Conservation (phyloP, 2,329 filamentous ascomycete species). For the Phoma sp. region DNA sequence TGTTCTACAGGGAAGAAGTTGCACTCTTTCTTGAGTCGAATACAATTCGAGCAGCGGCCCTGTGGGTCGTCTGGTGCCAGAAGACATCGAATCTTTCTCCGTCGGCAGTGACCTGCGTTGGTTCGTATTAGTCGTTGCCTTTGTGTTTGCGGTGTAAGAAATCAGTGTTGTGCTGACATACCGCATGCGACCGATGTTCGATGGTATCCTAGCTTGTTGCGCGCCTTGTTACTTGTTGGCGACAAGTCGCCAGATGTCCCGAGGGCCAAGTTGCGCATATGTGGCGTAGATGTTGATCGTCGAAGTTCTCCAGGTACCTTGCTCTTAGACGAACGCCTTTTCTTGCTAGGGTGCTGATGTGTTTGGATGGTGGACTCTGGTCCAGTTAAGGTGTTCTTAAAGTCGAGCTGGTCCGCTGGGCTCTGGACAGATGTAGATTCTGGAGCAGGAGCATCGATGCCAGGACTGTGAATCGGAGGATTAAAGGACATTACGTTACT, state of each 20-base stretch:
- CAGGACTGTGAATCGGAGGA: slow-evolving; percentile 37
- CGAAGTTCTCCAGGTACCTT: slow-evolving; percentile 51
- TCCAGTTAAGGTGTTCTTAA: slow-evolving; percentile 27
- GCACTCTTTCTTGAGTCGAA: slow-evolving; percentile 92
- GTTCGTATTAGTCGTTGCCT: slow-evolving; percentile 27
- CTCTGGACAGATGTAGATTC: slow-evolving; percentile 32
- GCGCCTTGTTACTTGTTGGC: slow-evolving; percentile 68
- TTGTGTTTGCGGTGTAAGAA: neutral
- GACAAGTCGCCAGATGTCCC: slow-evolving; percentile 53
- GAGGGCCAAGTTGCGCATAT: slow-evolving; percentile 53
- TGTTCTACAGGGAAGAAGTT: slow-evolving; percentile 91
- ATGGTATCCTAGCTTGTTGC: slow-evolving; percentile 96
- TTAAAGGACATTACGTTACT: slow-evolving; percentile 48
- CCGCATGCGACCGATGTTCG: slow-evolving; percentile 94
- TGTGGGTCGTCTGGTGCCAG: slow-evolving; percentile 75
- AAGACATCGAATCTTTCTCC: slow-evolving; percentile 92
- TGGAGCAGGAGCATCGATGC: slow-evolving; percentile 34
- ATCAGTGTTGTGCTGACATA: slow-evolving; percentile 62
- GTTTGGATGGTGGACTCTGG: slow-evolving; percentile 26
- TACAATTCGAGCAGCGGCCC: slow-evolving; percentile 88
- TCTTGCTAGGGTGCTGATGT: slow-evolving; percentile 43
- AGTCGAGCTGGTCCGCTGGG: slow-evolving; percentile 31
- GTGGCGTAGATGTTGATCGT: slow-evolving; percentile 57
- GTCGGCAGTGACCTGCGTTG: slow-evolving; percentile 80
- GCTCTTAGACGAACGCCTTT: slow-evolving; percentile 49